These are phyloP conservation scores for Backusella liffmaniae DNA, from an alignment of 192 early-diverging fungal genomes.

Conservation along the genomic window DNA sequence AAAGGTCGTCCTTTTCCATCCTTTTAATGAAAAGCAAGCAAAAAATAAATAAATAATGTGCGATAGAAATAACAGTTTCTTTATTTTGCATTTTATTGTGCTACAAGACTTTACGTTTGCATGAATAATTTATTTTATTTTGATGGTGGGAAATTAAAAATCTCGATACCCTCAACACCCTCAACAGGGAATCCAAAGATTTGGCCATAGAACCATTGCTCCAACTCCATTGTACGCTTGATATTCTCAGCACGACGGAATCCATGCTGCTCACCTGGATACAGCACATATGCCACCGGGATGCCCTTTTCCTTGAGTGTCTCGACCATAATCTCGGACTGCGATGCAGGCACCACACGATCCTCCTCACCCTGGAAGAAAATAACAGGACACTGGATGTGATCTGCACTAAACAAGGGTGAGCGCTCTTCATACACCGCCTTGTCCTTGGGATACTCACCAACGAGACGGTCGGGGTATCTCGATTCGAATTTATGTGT, in stretches of 20 bases:
- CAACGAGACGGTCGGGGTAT: conserved; percentile 62
- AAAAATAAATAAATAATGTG: too few relatives aligned
- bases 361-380: conserved; percentile 78
- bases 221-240: conserved; percentile 55
- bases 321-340: conserved; percentile 71
- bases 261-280: conserved; percentile 68
- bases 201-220: conserved; percentile 68
- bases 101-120: not conserved
- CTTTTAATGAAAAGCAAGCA: too few relatives aligned
- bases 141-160: conserved; percentile 22
- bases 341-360: conserved; percentile 74
- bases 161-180: conserved; percentile 29
- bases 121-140: not conserved
- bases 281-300: conserved; percentile 58
- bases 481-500: conserved; percentile 83
- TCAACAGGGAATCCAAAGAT: conserved; percentile 68
- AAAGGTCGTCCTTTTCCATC: too few relatives aligned
- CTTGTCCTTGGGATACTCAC: conserved; percentile 53
- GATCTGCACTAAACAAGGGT: conserved; percentile 59
- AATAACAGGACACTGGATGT: conserved; percentile 61
- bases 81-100: too few relatives aligned
- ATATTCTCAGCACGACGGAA: conserved; percentile 71
- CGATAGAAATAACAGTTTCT: too few relatives aligned
- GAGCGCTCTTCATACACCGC: conserved; percentile 62
- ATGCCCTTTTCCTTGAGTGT: conserved; percentile 61